phyloP scores from a whole-genome alignment of 176 grass and related monocot species.

The Rhynchospora pubera region DNA sequence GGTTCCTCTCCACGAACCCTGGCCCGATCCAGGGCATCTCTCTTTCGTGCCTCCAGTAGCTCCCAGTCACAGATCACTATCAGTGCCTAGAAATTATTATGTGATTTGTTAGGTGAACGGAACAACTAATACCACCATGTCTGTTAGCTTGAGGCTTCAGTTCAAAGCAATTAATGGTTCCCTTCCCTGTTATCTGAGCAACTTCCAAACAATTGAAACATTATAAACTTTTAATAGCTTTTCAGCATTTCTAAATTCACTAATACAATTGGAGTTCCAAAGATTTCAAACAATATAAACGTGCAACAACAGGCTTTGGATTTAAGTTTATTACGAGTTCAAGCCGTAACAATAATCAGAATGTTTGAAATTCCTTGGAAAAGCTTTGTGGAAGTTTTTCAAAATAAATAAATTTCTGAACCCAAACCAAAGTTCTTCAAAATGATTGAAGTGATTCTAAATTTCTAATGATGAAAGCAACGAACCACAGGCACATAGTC shows the following conservation, averaged over 20 bases:
- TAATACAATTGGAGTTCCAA: neutral
- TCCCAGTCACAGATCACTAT: slow-evolving; percentile 93
- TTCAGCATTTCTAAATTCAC: too few relatives aligned
- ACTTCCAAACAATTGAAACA: too few relatives aligned
- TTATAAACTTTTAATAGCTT: too few relatives aligned
- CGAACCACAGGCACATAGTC: neutral
- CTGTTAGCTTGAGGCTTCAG: neutral
- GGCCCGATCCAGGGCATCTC: slow-evolving; percentile 88
- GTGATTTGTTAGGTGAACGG: neutral
- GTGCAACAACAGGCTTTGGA: neutral
- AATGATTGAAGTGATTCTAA: neutral
- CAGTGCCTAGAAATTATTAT: slow-evolving; percentile 52
- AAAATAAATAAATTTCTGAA: neutral
- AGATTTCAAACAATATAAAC: neutral
- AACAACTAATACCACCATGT: neutral
- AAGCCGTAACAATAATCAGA: neutral
- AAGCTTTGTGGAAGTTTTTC: neutral
- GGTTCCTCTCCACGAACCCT: slow-evolving; percentile 95
- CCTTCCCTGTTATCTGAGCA: neutral
- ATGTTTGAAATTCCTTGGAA: neutral
- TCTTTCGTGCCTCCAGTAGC: slow-evolving; percentile 70
- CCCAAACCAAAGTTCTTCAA: neutral
- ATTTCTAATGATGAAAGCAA: neutral
- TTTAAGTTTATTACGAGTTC: neutral
- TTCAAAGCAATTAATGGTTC: neutral